Conservation (phyloP, 2,329 filamentous ascomycete genomes). For the Trichoderma sp. region DNA sequence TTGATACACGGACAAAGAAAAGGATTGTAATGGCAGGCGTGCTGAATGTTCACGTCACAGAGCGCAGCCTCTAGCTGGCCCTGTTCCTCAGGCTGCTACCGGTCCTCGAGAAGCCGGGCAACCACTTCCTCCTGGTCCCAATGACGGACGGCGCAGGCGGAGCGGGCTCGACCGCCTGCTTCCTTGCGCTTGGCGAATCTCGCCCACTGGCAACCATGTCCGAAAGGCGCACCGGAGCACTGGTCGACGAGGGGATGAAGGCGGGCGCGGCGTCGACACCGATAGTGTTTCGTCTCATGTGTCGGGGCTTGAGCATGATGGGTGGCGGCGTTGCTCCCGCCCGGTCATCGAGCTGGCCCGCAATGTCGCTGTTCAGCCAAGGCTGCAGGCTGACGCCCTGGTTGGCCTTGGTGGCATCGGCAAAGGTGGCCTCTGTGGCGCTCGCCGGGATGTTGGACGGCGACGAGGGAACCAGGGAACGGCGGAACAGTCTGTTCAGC, state of each 20-base stretch:
- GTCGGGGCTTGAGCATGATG: slow-evolving; percentile 52
- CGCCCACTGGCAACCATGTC: slow-evolving; percentile 12
- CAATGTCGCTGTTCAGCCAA: slow-evolving; percentile 43
- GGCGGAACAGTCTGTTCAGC: slow-evolving; percentile 55
- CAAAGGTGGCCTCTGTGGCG: slow-evolving; percentile 24
- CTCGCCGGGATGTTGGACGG: slow-evolving; percentile 25
- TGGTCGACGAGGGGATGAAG: slow-evolving; percentile 27
- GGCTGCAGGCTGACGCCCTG: slow-evolving; percentile 40
- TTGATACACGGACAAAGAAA: slow-evolving; percentile 19
- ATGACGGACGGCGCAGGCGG: slow-evolving; percentile 32
- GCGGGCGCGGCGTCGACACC: slow-evolving; percentile 33
- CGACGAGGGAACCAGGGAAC: slow-evolving; percentile 48
- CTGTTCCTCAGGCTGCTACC: slow-evolving; percentile 34
- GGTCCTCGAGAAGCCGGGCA: slow-evolving; percentile 40
- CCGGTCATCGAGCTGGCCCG: slow-evolving; percentile 49
- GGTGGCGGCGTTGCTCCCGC: slow-evolving; percentile 59
- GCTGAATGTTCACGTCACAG: slow-evolving; percentile 7
- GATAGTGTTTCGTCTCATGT: slow-evolving; percentile 36
- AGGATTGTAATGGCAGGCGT: neutral
- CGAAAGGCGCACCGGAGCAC: slow-evolving; percentile 25
- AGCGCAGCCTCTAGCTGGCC: slow-evolving; percentile 32
- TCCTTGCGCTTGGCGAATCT: slow-evolving; percentile 10
- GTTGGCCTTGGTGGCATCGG: slow-evolving; percentile 32
- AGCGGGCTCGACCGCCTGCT: slow-evolving; percentile 7
- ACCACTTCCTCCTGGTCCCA: slow-evolving; percentile 43